Percentiles rank a stretch among this genome's conserved stretches.
phyloP scores from a whole-genome alignment of 345 rosid species.

The Salix suchowensis region DNA sequence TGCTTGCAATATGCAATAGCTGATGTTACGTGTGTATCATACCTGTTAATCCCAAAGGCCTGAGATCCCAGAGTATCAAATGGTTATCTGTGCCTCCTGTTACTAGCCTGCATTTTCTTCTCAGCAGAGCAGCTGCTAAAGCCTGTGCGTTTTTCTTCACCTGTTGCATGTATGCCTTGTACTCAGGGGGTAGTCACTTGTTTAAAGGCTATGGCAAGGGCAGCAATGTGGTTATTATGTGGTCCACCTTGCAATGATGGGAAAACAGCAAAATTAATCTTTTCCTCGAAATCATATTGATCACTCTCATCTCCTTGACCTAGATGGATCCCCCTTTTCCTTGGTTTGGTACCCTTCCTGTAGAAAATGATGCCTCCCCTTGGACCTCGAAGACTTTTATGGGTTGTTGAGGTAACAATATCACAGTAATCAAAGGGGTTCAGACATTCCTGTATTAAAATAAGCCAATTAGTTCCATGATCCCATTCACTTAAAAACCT shows the following conservation, averaged over 20 bases:
- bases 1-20: not conserved
- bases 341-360: conserved; percentile 67
- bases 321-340: conserved; percentile 47
- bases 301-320: conserved; percentile 41
- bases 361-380: conserved; percentile 96
- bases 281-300: conserved; percentile 78
- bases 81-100: conserved; percentile 98
- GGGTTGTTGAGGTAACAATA: conserved; percentile 94
- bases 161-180: conserved; percentile 79
- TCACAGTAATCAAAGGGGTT: conserved; percentile 95
- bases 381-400: conserved; percentile 93
- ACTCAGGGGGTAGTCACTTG: conserved; percentile 87
- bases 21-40: not conserved
- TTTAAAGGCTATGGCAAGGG: conserved; percentile 90
- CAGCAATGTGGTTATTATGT: conserved; percentile 97
- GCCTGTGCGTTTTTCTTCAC: conserved; percentile 91
- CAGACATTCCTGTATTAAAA: conserved; percentile 55
- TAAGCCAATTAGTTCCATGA: not conserved
- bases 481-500: not conserved
- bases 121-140: conserved; percentile 65
- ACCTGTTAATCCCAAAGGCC: conserved; percentile 80
- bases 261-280: conserved; percentile 80
- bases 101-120: conserved; percentile 79
- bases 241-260: conserved; percentile 96
- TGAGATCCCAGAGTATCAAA: conserved; percentile 90